phyloP scores from a whole-genome alignment of 768 basidiomycete genomes.

The Mycena latifolia region DNA sequence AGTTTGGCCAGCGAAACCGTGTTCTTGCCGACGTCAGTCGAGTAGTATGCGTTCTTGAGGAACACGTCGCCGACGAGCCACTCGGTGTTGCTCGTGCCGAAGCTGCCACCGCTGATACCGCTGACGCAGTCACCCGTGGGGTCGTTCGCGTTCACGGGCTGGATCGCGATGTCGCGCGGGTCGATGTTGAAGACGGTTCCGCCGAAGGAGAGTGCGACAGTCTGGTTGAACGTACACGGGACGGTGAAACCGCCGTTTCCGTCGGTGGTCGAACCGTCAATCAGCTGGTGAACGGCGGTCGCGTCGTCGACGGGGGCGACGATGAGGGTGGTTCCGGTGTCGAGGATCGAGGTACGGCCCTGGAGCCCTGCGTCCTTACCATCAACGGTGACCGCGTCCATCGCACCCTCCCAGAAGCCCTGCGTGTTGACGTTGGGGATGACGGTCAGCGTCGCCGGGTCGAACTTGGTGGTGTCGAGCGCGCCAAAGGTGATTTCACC shows the following conservation, averaged over 20 bases:
- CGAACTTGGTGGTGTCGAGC: conserved; percentile 75
- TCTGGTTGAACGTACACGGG: conserved; percentile 58
- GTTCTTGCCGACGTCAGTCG: conserved; percentile 33
- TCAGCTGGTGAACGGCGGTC: conserved; percentile 54
- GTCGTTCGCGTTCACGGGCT: conserved; percentile 60
- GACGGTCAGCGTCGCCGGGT: conserved; percentile 66
- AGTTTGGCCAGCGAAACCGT: conserved; percentile 30
- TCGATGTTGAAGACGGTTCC: conserved; percentile 66
- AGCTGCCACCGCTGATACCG: conserved; percentile 73
- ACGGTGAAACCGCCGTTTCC: conserved; percentile 65
- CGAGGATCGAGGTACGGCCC: conserved; percentile 80
- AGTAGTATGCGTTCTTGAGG: conserved; percentile 32
- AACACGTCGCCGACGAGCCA: conserved; percentile 63
- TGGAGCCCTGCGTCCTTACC: conserved; percentile 63
- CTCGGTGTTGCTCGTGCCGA: conserved; percentile 66
- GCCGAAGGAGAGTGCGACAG: conserved; percentile 62
- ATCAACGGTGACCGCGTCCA: conserved; percentile 72
- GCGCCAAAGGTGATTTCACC: conserved; percentile 86
- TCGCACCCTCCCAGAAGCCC: conserved; percentile 86
- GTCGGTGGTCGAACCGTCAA: conserved; percentile 56
- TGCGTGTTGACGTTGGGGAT: conserved; percentile 70
- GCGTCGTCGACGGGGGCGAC: conserved; percentile 58
- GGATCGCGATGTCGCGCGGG: conserved; percentile 72
- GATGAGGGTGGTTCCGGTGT: conserved; percentile 70
- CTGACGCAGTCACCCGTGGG: conserved; percentile 77